Conservation (phyloP, 805 yeast species). For the Teunomyces stri region DNA sequence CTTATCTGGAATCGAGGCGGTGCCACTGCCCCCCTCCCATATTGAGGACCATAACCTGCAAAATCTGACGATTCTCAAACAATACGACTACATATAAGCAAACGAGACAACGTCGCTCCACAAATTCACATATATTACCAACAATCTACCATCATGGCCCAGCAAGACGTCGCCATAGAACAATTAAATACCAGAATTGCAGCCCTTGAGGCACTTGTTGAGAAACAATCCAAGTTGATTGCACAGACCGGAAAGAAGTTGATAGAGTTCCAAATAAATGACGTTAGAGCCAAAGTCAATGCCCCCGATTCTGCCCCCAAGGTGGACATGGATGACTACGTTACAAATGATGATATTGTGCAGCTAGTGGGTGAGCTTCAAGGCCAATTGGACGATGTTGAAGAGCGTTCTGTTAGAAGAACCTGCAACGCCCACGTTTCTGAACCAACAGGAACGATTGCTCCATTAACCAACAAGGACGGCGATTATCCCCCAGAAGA, state of each 20-base stretch:
- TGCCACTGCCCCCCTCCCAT: too few relatives aligned
- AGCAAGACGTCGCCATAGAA: background rate
- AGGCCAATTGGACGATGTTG: conserved; percentile 76
- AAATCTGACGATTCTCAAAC: background rate
- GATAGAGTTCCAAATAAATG: conserved; percentile 60
- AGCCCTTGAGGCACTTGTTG: conserved; percentile 51
- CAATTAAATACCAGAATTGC: conserved; percentile 28
- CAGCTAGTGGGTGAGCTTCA: conserved; percentile 88
- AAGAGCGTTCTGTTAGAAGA: conserved; percentile 74
- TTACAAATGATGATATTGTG: conserved; percentile 79
- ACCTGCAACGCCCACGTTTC: conserved; percentile 57
- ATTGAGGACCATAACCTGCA: too few relatives aligned
- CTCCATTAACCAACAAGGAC: conserved; percentile 73
- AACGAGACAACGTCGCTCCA: background rate
- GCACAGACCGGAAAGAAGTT: conserved; percentile 80
- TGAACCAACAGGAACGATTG: conserved; percentile 44
- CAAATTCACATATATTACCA: background rate
- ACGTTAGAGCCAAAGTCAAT: conserved; percentile 37
- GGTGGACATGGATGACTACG: conserved; percentile 51
- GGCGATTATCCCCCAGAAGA: conserved; percentile 62
- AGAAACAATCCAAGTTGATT: conserved; percentile 63
- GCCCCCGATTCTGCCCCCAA: conserved; percentile 10
- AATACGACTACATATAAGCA: background rate
- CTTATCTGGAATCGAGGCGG: too few relatives aligned
- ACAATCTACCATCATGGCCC: background rate